A percentile compares a stretch with the other conserved stretches of the same genome.
Evolutionary conservation across 108 stramenopile genomes (phyloP).

Genomic region (Seminavis robusta): DNA sequence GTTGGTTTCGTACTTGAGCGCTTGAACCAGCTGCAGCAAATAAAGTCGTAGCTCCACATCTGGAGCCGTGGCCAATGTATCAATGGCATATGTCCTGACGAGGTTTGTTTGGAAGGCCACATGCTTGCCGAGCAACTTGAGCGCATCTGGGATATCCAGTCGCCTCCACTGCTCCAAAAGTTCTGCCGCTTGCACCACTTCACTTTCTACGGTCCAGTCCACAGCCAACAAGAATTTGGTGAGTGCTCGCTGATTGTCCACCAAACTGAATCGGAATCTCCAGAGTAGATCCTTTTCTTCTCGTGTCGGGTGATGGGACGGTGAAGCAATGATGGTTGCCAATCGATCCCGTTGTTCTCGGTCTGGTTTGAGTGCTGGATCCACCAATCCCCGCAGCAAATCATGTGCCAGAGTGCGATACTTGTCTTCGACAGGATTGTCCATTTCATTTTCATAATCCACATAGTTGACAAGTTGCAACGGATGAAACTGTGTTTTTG

Average conservation of each 20-base stretch:
- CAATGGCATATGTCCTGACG: conserved; percentile 94
- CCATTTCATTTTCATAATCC: conserved; percentile 70
- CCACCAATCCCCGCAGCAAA: conserved; percentile 88
- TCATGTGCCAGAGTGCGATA: conserved; percentile 93
- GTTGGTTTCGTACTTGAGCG: conserved; percentile 90
- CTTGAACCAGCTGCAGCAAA: conserved; percentile 97
- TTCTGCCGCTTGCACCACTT: conserved; percentile 93
- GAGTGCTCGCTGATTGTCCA: conserved; percentile 89
- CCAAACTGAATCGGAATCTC: conserved; percentile 93
- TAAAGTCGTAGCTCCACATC: conserved; percentile 95
- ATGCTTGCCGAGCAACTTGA: conserved; percentile 93
- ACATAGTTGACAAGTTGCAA: conserved; percentile 53
- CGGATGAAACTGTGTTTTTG: conserved; percentile 19
- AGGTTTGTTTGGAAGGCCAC: conserved; percentile 86
- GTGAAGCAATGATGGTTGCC: conserved; percentile 79
- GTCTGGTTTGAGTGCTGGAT: conserved; percentile 95
- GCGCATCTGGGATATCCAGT: conserved; percentile 95
- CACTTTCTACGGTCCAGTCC: conserved; percentile 92
- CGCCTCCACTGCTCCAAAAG: conserved; percentile 93
- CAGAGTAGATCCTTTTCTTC: conserved; percentile 96
- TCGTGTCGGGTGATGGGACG: conserved; percentile 76
- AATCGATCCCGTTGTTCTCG: conserved; percentile 71
- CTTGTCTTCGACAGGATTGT: conserved; percentile 92
- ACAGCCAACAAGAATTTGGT: conserved; percentile 95
- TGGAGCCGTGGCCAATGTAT: conserved; percentile 81